A percentile compares a stretch with the other conserved stretches of the same genome.
phyloP scores from a whole-genome alignment of 2,329 filamentous ascomycete genomes.

The Venturia oleaginea region DNA sequence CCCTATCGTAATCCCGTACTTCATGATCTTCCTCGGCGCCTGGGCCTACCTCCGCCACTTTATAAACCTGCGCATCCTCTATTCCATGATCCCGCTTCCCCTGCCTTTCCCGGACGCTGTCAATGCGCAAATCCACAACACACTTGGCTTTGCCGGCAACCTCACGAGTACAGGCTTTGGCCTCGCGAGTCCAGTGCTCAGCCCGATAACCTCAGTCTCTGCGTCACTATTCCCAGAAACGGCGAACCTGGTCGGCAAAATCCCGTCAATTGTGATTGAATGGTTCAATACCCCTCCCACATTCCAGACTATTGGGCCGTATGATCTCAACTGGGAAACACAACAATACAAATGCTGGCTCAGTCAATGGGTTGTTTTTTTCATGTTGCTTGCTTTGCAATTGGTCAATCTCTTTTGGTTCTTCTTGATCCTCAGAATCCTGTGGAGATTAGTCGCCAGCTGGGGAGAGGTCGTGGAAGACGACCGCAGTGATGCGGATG shows the following conservation, averaged over 20 bases:
- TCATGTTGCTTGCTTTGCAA: conserved; percentile 58
- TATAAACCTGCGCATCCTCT: conserved; percentile 69
- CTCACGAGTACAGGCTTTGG: neutral
- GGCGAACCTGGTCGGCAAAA: neutral
- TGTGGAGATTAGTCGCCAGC: conserved; percentile 57
- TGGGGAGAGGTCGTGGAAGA: conserved; percentile 49
- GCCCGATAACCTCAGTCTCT: neutral
- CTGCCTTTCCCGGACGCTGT: conserved; percentile 10
- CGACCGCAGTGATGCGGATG: conserved; percentile 65
- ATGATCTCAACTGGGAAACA: conserved; percentile 65
- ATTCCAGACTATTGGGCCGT: conserved; percentile 66
- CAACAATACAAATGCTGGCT: conserved; percentile 70
- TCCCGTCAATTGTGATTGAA: neutral
- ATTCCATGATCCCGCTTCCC: conserved; percentile 48
- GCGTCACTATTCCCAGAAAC: conserved; percentile 10
- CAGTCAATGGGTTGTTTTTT: conserved; percentile 57
- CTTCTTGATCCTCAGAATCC: conserved; percentile 66
- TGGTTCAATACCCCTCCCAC: conserved; percentile 30
- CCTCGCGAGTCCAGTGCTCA: neutral
- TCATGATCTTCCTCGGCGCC: conserved; percentile 66
- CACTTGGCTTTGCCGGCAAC: neutral
- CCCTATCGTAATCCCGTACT: conserved; percentile 71
- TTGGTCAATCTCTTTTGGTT: conserved; percentile 76
- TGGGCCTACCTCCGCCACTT: conserved; percentile 91
- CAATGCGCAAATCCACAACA: conserved; percentile 7